Conservation (phyloP, 352 stramenopile species). For the Thraustotheca clavata region DNA sequence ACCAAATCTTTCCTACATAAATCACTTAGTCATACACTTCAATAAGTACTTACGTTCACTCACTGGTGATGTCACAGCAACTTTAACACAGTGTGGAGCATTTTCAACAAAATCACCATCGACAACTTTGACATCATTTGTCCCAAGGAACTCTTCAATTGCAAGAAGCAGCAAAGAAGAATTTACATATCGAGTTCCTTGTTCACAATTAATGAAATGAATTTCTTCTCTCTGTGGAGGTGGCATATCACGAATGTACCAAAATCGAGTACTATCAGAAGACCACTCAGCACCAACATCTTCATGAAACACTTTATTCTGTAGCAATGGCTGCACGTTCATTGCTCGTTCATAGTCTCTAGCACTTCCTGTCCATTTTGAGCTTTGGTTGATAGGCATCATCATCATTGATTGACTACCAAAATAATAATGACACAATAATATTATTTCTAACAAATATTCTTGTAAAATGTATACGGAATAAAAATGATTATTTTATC, state of each 20-base stretch:
- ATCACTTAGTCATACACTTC: too few species aligned
- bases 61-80: background rate
- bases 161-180: background rate
- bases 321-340: background rate
- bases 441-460: too few species aligned
- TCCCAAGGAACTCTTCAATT: background rate
- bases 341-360: slow-evolving; percentile 5
- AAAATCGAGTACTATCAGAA: background rate
- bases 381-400: too few species aligned
- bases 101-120: background rate
- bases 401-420: too few species aligned
- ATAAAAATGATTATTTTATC: too few species aligned
- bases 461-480: too few species aligned
- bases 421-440: too few species aligned
- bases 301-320: background rate
- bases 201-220: background rate
- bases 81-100: background rate
- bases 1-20: background rate
- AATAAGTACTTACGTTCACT: too few species aligned
- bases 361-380: background rate
- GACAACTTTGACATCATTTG: background rate
- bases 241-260: background rate
- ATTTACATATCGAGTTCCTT: background rate
- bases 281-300: background rate
- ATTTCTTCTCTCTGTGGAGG: background rate